Evolutionary conservation across 176 grass and related monocot genomes (phyloP), one percentile per base, ranked within the genome.

Genomic region (Saccharum spontaneum): DNA sequence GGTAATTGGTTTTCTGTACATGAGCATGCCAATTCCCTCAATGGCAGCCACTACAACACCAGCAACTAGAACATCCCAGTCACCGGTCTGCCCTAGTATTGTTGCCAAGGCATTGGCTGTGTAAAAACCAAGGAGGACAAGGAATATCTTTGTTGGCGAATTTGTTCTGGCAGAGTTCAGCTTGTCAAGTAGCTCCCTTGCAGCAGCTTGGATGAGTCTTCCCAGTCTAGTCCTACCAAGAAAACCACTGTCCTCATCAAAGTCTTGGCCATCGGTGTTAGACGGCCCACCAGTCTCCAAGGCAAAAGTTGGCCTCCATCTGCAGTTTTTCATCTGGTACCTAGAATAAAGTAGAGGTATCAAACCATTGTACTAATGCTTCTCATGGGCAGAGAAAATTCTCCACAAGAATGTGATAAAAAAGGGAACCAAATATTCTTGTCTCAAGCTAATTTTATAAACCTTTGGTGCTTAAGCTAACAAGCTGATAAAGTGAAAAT

Each of bases 51-150:
- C 93, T 34, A 98, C 86, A 39, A 95, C 66, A 45, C 93, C 97
- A 77, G 97, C 97, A 68, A 98, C 93, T 87, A 98, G 88, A 76
- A 98, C 97, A 83, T 98, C 97, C 97, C 97, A 98, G 67, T 98
- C 97, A 43, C 97, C 97, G 10, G 93, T 98, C 49, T 98, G 97
- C 73, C 97, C 97, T 57, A 95, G 83, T 83, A 98, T 95, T 31
- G 97, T 98, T 33, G 93, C 93, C 33, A 98, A 77, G 67, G 97
- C 97, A 39, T 98, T 98, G 52, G 97, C 93, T 0, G 93, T 98
- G 80, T 98, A 98, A 82, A 98, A 98, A 33, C 97, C 97, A 65
- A 98, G 40, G 41, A 98, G 91, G 57, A 98, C 77, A 4, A 98
- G 93, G 82, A 98, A 98, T 87, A 94, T 94, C 84, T 98, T 95